Percentiles rank a stretch among this genome's conserved stretches.
Evolutionary conservation across 2,329 filamentous ascomycete genomes (phyloP).

Genomic region (Fusarium citri): DNA sequence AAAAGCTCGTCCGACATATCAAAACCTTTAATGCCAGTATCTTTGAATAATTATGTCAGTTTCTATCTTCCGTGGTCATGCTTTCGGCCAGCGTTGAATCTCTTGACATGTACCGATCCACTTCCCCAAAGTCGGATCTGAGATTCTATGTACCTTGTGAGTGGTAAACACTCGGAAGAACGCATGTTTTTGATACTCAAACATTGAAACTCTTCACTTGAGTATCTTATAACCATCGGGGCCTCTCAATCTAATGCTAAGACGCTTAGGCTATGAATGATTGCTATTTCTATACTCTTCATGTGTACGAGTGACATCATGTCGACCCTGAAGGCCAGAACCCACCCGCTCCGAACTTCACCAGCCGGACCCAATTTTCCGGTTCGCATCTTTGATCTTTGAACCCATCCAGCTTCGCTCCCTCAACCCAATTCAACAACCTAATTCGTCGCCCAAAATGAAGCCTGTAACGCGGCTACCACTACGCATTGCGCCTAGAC

Average conservation of each 20-base stretch:
- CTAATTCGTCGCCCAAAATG: constrained; percentile 50
- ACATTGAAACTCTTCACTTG: not conserved
- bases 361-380: constrained; percentile 41
- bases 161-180: not conserved
- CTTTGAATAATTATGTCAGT: not conserved
- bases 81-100: not conserved
- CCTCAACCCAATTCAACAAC: constrained; percentile 11
- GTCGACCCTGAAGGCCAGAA: constrained; percentile 23
- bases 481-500: constrained; percentile 51
- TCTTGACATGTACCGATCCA: not conserved
- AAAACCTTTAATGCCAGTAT: not conserved
- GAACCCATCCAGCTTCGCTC: constrained; percentile 14
- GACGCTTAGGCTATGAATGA: not conserved
- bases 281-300: not conserved
- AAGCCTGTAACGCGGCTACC: constrained; percentile 55
- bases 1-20: not conserved
- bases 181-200: not conserved
- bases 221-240: accelerated
- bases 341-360: constrained; percentile 27
- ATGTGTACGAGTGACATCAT: constrained; percentile 38
- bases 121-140: not conserved
- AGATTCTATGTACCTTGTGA: not conserved
- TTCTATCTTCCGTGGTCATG: not conserved
- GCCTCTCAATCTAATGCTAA: not conserved
- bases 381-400: constrained; percentile 21